These are phyloP conservation scores for Piper longum DNA, from an alignment of 164 flowering plant species.

Conservation along the genomic window DNA sequence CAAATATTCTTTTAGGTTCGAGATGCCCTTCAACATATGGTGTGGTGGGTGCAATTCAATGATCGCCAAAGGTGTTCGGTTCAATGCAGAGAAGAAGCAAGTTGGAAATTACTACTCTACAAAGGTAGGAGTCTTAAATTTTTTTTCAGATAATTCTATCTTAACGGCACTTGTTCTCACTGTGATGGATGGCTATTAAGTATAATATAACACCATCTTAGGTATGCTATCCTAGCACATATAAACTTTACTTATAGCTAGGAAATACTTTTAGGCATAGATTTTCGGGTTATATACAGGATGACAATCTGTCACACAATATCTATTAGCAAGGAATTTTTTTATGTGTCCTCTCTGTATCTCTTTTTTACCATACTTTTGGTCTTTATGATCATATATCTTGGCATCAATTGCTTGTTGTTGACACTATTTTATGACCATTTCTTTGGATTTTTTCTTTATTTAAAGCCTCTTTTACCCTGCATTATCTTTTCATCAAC, in stretches of 20 bases:
- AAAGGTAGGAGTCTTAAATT: slow-evolving; percentile 38
- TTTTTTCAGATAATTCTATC: too few relatives aligned
- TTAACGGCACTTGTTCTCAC: too few relatives aligned
- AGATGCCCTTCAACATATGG: slow-evolving; percentile 96
- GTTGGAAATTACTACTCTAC: slow-evolving; percentile 98
- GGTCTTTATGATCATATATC: too few relatives aligned
- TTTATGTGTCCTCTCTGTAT: too few relatives aligned
- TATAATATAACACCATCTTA: too few relatives aligned
- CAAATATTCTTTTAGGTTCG: slow-evolving; percentile 34
- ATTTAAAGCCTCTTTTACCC: neutral
- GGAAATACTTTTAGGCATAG: neutral
- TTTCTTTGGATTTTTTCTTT: neutral
- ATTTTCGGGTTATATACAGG: too few relatives aligned
- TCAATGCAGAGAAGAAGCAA: slow-evolving; percentile 98
- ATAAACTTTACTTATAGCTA: neutral
- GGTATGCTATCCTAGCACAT: neutral
- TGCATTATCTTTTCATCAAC: slow-evolving; percentile 5
- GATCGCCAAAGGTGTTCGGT: slow-evolving; percentile 97
- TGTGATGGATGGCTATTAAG: too few relatives aligned
- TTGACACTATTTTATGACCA: neutral
- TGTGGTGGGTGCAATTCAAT: slow-evolving; percentile 98
- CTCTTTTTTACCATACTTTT: too few relatives aligned
- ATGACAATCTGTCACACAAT: too few relatives aligned
- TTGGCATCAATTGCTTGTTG: neutral
- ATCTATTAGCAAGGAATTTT: too few relatives aligned